A percentile compares a stretch with the other conserved stretches of the same genome.
These are phyloP conservation scores for Echinochloa phyllopogon DNA, from an alignment of 176 grass and related monocot genomes.

Conservation along the genomic window DNA sequence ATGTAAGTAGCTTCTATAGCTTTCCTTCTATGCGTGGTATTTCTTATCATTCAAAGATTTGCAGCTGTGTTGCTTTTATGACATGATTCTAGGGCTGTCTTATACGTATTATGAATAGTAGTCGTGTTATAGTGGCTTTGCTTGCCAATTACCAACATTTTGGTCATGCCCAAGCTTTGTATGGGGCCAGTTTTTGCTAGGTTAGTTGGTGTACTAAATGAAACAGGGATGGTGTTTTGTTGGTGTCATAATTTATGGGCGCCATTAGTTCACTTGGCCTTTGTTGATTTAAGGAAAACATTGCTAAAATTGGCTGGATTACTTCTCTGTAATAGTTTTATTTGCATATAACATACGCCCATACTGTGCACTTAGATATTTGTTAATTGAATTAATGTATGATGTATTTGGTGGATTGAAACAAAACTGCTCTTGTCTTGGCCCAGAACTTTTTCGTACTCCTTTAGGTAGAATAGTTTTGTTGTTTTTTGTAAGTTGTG, in stretches of 20 bases:
- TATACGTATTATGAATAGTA: no score
- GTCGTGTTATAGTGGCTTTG: not conserved
- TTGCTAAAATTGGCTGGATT: not conserved
- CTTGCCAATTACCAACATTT: not conserved
- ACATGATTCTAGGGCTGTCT: not conserved
- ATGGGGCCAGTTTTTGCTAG: not conserved
- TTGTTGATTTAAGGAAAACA: conserved; percentile 20
- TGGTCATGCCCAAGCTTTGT: not conserved
- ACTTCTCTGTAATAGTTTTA: not conserved
- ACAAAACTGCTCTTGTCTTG: not conserved
- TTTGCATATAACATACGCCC: not conserved
- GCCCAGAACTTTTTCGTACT: not conserved
- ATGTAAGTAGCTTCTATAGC: conserved; percentile 55
- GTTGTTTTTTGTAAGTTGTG: not conserved
- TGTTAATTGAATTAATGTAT: conserved; percentile 13
- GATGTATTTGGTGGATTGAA: not conserved
- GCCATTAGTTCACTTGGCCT: not conserved
- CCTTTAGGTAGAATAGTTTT: conserved; percentile 1
- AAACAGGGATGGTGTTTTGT: not conserved
- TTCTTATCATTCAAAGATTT: conserved; percentile 26
- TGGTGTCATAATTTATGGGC: not conserved
- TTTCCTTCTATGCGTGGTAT: conserved; percentile 20
- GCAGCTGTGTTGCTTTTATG: not conserved
- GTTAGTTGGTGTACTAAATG: not conserved
- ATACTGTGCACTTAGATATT: conserved; percentile 18